Percentiles rank a stretch among this genome's conserved stretches.
Conservation (phyloP, 2,329 filamentous ascomycete genomes). For the Paradendryphiella salina region DNA sequence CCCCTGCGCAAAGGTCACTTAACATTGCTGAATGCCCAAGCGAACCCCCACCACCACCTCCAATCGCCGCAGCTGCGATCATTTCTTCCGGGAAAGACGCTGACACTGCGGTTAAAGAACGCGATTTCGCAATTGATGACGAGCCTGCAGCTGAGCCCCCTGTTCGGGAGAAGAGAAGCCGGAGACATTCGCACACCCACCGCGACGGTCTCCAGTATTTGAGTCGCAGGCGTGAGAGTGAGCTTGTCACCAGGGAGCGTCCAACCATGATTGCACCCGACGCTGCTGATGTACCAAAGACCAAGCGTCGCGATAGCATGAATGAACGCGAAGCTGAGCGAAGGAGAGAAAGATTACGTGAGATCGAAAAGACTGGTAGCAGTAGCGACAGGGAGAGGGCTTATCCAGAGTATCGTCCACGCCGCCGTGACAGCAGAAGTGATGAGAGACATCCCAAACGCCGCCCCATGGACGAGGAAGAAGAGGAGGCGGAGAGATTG, state of each 20-base stretch:
- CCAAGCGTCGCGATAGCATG: conserved; percentile 40
- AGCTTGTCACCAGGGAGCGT: conserved; percentile 34
- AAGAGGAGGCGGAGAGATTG: conserved; percentile 33
- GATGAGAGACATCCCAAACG: conserved; percentile 39
- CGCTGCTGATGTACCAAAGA: conserved; percentile 24
- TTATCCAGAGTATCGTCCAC: conserved; percentile 34
- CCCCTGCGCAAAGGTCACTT: background rate
- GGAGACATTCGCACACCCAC: conserved; percentile 38
- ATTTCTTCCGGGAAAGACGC: background rate
- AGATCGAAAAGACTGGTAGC: conserved; percentile 28
- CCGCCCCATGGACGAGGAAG: conserved; percentile 28
- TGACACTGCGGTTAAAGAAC: conserved; percentile 18
- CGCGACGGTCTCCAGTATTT: conserved; percentile 35
- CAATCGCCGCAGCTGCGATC: background rate
- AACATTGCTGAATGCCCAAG: conserved; percentile 1
- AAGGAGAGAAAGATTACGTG: conserved; percentile 26
- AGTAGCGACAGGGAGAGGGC: conserved; percentile 35
- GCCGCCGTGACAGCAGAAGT: conserved; percentile 31
- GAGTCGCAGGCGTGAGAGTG: conserved; percentile 38
- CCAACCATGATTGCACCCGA: conserved; percentile 23
- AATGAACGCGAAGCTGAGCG: conserved; percentile 34
- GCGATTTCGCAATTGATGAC: conserved; percentile 36
- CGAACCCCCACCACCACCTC: background rate
- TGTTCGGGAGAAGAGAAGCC: conserved; percentile 31
- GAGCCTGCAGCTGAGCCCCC: conserved; percentile 27